These are phyloP conservation scores for Claviceps fusiformis DNA, from an alignment of 2,329 filamentous ascomycete species.

Conservation along the genomic window DNA sequence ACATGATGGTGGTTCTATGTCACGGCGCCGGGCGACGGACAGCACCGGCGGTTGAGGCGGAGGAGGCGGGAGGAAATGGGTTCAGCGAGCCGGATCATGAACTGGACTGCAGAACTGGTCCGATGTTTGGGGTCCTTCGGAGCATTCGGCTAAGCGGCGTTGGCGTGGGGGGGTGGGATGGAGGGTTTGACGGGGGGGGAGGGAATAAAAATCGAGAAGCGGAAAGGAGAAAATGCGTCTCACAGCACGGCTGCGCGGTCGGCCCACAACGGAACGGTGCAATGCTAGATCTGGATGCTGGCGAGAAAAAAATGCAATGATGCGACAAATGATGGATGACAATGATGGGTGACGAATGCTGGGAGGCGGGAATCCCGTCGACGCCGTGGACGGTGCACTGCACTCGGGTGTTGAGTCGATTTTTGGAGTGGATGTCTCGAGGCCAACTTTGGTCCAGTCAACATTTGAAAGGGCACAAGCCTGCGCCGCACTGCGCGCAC, in stretches of 20 bases:
- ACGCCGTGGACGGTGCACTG: not conserved
- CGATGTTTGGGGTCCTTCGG: constrained; percentile 1
- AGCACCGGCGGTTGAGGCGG: constrained; percentile 17
- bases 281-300: not conserved
- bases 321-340: not conserved
- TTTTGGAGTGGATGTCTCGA: not conserved
- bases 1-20: constrained; percentile 57
- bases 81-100: constrained; percentile 8
- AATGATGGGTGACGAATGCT: not conserved
- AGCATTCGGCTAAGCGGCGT: constrained; percentile 5
- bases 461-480: not conserved
- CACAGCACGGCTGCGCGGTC: constrained; percentile 2
- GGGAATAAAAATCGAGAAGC: not conserved
- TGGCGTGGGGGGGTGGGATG: no score
- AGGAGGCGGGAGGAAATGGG: constrained; percentile 4
- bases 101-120: constrained; percentile 6
- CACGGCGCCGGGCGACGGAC: constrained; percentile 19
- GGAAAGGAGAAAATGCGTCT: constrained; percentile 3
- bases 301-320: not conserved
- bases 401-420: not conserved
- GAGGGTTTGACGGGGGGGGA: no score
- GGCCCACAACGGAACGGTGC: not conserved
- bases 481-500: not conserved
- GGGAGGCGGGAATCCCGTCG: not conserved
- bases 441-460: not conserved